phyloP scores from a whole-genome alignment of 2,329 filamentous ascomycete genomes.

The Pyricularia pennisetigena region DNA sequence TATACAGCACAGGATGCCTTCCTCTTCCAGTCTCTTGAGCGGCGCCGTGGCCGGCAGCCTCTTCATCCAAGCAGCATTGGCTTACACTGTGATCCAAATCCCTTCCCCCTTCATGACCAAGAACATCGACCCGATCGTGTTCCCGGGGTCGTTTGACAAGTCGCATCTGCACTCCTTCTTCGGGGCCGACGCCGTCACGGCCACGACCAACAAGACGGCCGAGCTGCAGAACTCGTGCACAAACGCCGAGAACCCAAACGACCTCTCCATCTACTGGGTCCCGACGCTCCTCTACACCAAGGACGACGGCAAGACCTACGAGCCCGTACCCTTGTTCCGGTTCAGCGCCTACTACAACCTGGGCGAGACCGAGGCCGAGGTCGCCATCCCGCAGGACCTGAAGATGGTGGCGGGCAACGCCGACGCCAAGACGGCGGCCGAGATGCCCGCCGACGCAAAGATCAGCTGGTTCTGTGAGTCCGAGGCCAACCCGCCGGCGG shows the following conservation, averaged over 20 bases:
- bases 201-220: slow-evolving; percentile 22
- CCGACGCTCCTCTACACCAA: slow-evolving; percentile 31
- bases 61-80: background rate
- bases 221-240: slow-evolving; percentile 28
- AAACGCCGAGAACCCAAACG: slow-evolving; percentile 31
- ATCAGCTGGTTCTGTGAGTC: background rate
- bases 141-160: slow-evolving; percentile 25
- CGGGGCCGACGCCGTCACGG: slow-evolving; percentile 30
- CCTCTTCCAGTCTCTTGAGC: background rate
- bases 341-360: slow-evolving; percentile 35
- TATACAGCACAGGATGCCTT: slow-evolving; percentile 1
- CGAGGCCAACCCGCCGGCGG: background rate
- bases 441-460: slow-evolving; percentile 1
- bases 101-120: slow-evolving; percentile 27
- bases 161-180: slow-evolving; percentile 34
- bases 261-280: slow-evolving; percentile 32
- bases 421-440: slow-evolving; percentile 20
- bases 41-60: slow-evolving; percentile 2
- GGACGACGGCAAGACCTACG: slow-evolving; percentile 23
- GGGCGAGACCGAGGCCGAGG: slow-evolving; percentile 21
- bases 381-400: slow-evolving; percentile 32
- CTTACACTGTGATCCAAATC: slow-evolving; percentile 6
- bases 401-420: slow-evolving; percentile 31
- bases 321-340: slow-evolving; percentile 7
- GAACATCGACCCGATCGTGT: slow-evolving; percentile 33